A percentile compares a stretch with the other conserved stretches of the same genome.
Conservation (phyloP, 441 rosid species). For the Populus hybrid region DNA sequence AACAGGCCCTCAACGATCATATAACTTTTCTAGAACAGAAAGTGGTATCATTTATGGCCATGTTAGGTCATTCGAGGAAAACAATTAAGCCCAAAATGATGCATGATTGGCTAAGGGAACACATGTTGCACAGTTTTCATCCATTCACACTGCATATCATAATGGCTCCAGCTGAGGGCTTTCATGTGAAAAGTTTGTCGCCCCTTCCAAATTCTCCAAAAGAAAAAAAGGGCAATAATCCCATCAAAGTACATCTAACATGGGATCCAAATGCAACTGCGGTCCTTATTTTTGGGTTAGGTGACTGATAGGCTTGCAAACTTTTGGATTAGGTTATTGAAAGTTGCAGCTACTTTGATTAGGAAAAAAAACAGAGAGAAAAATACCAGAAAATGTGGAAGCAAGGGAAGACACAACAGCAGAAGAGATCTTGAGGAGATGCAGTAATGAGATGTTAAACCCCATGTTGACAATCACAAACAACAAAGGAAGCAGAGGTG, state of each 20-base stretch:
- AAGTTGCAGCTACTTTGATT: neutral
- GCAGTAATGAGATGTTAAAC: slow-evolving; percentile 78
- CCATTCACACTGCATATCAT: neutral
- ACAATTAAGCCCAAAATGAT: neutral
- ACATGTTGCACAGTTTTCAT: neutral
- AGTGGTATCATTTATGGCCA: neutral
- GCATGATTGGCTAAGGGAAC: neutral
- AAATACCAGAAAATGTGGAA: slow-evolving; percentile 80
- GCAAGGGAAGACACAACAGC: slow-evolving; percentile 90
- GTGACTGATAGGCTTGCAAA: neutral
- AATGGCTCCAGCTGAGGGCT: neutral
- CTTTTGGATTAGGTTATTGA: neutral
- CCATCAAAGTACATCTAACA: neutral
- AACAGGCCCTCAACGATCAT: too few species aligned
- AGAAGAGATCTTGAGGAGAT: slow-evolving; percentile 87
- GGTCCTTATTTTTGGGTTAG: neutral
- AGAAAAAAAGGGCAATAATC: neutral
- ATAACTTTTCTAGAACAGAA: too few species aligned
- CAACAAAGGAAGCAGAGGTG: slow-evolving; percentile 81
- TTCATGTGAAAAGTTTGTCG: neutral
- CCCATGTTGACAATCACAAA: slow-evolving; percentile 85
- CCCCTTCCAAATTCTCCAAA: neutral
- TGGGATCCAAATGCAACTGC: neutral
- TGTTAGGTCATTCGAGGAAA: neutral
- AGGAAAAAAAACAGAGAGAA: neutral